Base-by-base conservation (phyloP, 306 rosid genomes). In the Prinsepia uniflora region DNA sequence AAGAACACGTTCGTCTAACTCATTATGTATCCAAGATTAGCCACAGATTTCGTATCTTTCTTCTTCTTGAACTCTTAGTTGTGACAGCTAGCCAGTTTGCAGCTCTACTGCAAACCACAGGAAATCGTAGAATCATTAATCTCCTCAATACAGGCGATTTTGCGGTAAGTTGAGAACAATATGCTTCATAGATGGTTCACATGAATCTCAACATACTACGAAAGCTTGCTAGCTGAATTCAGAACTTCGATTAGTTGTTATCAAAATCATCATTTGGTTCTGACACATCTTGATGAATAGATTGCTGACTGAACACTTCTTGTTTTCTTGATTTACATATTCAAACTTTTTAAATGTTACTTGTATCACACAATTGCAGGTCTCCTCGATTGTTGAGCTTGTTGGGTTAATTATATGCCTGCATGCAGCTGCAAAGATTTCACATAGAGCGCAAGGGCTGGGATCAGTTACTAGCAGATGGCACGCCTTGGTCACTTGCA, bases 401-500 rank as follows among this genome's bases (percentile, higher is more conserved):
- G 80, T 64, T 56, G 88, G 88, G 63, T 47, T 84, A 34, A 65
- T 81, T 39, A 74, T 84, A 48, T 62, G 78, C 70, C 75, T 84
- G 17, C 82, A 84, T 54, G 83, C 82, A 12, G 86, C 84, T 12
- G 72, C 88, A 9, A 84, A 81, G 64, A 81, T 84, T 52, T 76
- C 88, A 30, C 86, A 79, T 45, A 68, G 88, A 67, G 84, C 88
- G 8, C 82, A 79, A 66, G 81, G 78, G 39, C 82, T 78, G 13
- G 78, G 82, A 43, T 76, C 86, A 18, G 73, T 81, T 17, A 65
- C 86, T 10, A 81, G 82, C 75, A 69, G 80, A 81, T 84, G 85
- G 88, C 88, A 84, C 57, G 88, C 88, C 55, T 43, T 79, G 57
- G 81, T 84, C 47, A 84, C 88, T 7, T 84, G 88, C 75, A 75